phyloP scores from a whole-genome alignment of 208 protist species.

The Porcisia deanei region DNA sequence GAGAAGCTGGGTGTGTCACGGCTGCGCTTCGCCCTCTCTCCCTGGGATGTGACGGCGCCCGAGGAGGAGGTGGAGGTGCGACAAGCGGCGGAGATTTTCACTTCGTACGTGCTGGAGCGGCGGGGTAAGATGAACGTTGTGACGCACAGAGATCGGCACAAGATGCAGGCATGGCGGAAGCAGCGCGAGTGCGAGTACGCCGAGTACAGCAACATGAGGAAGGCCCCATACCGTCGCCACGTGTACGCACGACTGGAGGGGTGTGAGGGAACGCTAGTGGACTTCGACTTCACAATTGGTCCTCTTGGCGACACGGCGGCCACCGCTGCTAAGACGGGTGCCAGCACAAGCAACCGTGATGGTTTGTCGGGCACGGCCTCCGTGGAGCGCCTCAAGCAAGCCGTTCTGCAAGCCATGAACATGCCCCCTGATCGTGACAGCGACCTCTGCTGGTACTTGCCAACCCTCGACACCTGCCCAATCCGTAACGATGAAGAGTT shows the following conservation, averaged over 20 bases:
- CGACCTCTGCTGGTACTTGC: conserved; percentile 86
- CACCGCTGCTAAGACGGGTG: background rate
- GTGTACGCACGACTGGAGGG: conserved; percentile 86
- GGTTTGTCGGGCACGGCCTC: conserved; percentile 14
- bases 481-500: conserved; percentile 79
- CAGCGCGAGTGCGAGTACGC: conserved; percentile 84
- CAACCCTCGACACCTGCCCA: conserved; percentile 82
- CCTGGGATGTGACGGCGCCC: conserved; percentile 83
- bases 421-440: conserved; percentile 73
- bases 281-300: conserved; percentile 84
- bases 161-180: conserved; percentile 60
- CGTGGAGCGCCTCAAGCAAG: conserved; percentile 47
- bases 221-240: conserved; percentile 71
- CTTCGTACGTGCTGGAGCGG: conserved; percentile 83
- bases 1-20: conserved; percentile 48
- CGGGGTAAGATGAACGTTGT: conserved; percentile 55
- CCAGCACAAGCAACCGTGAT: background rate
- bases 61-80: conserved; percentile 72
- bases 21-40: conserved; percentile 79
- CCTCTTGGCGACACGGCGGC: conserved; percentile 17
- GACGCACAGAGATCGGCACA: conserved; percentile 58
- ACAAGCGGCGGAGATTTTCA: conserved; percentile 80
- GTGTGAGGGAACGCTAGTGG: conserved; percentile 83
- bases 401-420: conserved; percentile 41
- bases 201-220: conserved; percentile 46